phyloP scores from a whole-genome alignment of 306 rosid species.

The Casuarina equisetifolia region DNA sequence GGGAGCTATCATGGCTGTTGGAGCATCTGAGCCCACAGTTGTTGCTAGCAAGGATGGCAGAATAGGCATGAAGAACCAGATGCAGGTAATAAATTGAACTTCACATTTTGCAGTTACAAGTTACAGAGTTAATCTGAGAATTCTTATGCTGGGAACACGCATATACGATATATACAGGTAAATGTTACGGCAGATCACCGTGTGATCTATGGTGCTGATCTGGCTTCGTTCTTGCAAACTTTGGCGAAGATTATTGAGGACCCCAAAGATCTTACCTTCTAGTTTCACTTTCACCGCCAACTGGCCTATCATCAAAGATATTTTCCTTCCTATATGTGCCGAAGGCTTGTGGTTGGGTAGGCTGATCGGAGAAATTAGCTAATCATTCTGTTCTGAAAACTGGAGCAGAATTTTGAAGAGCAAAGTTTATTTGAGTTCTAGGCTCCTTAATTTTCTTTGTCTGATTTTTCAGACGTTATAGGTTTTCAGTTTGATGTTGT shows the following conservation, averaged over 20 bases:
- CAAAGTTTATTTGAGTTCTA: constrained; percentile 4
- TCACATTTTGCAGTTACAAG: constrained; percentile 1
- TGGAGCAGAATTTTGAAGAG: constrained; percentile 31
- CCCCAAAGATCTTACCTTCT: constrained; percentile 94
- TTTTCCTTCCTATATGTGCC: neutral
- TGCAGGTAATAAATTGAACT: constrained; percentile 64
- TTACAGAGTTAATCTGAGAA: constrained; percentile 3
- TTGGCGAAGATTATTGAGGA: constrained; percentile 85
- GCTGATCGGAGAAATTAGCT: constrained; percentile 12
- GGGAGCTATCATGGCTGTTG: constrained; percentile 99
- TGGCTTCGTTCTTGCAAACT: constrained; percentile 92
- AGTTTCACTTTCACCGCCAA: constrained; percentile 30
- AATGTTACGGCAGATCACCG: constrained; percentile 99
- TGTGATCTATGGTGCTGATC: constrained; percentile 87
- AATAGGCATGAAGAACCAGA: constrained; percentile 85
- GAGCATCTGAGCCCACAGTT: constrained; percentile 73
- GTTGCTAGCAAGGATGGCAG: constrained; percentile 93
- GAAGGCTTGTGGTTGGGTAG: constrained; percentile 17
- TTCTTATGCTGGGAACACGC: constrained; percentile 26
- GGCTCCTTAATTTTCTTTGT: neutral
- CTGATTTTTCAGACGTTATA: neutral
- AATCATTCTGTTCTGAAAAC: constrained; percentile 8
- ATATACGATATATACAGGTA: constrained; percentile 53
- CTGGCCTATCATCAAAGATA: constrained; percentile 19
- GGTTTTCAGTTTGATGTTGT: neutral